Base-by-base conservation (phyloP, 2,329 filamentous ascomycete species). In the Periconia sp. region DNA sequence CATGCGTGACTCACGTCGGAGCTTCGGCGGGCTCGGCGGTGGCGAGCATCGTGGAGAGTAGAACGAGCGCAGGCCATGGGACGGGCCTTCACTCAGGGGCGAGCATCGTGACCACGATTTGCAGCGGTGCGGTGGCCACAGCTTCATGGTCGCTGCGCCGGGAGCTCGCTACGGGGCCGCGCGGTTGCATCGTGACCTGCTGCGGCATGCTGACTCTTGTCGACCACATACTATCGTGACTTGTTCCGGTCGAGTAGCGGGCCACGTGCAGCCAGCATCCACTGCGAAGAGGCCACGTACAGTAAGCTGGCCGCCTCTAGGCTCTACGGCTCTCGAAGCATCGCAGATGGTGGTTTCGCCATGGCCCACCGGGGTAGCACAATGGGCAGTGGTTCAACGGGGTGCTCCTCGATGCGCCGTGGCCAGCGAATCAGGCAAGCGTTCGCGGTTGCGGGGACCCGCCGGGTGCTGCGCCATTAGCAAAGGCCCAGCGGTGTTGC, bases 221-320 rank as follows among this genome's bases (percentile, higher is more conserved):
- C 15, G 19, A 11, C 13, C n/a, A n/a, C n/a, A n/a, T n/a, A n/a
- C n/a, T n/a, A n/a, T n/a, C n/a, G n/a, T n/a, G n/a, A n/a, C n/a
- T n/a, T n/a, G n/a, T n/a, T n/a, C n/a, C 6, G 11, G 22, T 6
- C 22, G 21, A 16, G 8, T 8, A 16, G 16, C 15, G 15, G 23
- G 21, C 43, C 63, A 68, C 64, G 61, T 64, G 64, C 57, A 46
- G 38, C 13, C 33, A 12, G 38, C 41, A 43, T 34, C 58, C 61
- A 65, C 46, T 61, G 46, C 51, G 29, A 49, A 41, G 36, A 34
- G 36, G 59, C 53, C 62, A 63, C 61, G 61, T 62, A 54, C 46
- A 49, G 54, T 55, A 32, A 43, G 47, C 43, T n/a, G 6, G 33
- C 40, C 16, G 31, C n/a, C 3, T 22, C 41, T 37, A 40, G 18